Evolutionary conservation across 2,329 filamentous ascomycete genomes (phyloP), one percentile per base, ranked within the genome.

Genomic region (Incumbomyces lentus): DNA sequence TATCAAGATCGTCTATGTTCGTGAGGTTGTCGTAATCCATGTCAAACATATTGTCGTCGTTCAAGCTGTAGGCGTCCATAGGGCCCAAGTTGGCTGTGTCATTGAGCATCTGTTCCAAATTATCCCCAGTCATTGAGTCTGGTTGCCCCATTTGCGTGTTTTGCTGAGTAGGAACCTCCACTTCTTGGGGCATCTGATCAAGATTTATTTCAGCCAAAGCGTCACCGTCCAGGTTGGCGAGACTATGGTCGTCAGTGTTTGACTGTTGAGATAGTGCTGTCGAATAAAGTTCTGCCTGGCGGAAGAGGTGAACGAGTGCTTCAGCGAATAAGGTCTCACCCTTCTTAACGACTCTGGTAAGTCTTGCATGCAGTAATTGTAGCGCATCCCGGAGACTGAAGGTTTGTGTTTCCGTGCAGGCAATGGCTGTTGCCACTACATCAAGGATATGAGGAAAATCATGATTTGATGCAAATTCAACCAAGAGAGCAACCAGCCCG

Each of bases 401-500:
- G 14, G 19, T 22, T 1, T 68, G 64, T 1, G 62, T 49, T 34
- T 65, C 60, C 1, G 65, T 64, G 1, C 68, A 58, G 52, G 66
- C 68, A 40, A 72, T 60, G 40, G 70, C 58, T 6, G 65, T 66
- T 3, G 66, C 61, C 4, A 64, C 62, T 26, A 71, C 58, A 44
- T 73, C 70, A 16, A 72, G 60, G 1, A 67, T 65, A 6, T 68
- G 52, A 37, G 66, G 63, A n/a, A 63, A 62, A 41, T 58, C 65
- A 18, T 63, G 64, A 2, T 62, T 56, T 52, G 66, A 61, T 11
- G 60, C 59, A 46, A 70, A 66, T 12, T 66, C 55, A 45, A 69
- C 66, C 12, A 71, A 55, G 49, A 70, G 64, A 22, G 68, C 66
- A 29, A 71, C 50, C 7, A 71, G 47, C 6, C 59, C 56, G 2